Base-by-base conservation (phyloP, 805 yeast genomes). In the Cyberlindnera suaveolens region DNA sequence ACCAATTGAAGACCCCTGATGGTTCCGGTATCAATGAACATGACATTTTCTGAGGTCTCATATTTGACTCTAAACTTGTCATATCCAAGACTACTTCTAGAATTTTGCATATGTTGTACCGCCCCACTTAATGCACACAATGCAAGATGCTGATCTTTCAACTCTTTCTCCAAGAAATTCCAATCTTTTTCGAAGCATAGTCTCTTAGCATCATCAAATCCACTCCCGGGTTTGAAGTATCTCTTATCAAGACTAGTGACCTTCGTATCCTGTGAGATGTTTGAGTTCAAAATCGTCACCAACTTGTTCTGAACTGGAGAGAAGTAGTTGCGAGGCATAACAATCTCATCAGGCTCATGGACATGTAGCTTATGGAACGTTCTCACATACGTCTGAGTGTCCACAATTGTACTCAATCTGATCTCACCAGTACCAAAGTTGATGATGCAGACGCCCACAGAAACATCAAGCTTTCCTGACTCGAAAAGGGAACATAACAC, bases 331-430 rank as follows among this genome's bases (percentile, higher is more conserved):
- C 39, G 43, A 3, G 75, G 69, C 6, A 71, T 39, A 9, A 69
- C 43, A 5, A 71, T 57, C 27, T 65, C 70, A 3, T 64, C 50
- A 0, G 69, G 70, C 10, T 56, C 51, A 36, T 55, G 57, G 1
- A 70, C 54, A 16, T 61, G 62, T 1, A 71, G 40, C 44, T 67
- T 67, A 45, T 73, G 71, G 8, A 73, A 52, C 0, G 75, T 68
- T 36, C 75, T 55, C 3, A 71, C 70, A 43, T 61, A 71, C 0
- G 75, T 71, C 47, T 67, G 75, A 0, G 77, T 66, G 48, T 73
- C 78, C 16, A 63, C 54, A 13, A 66, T 57, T 13, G 63, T 65
- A 13, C 70, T 61, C 16, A 69, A 41, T 2, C 57, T 57, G 44
- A 72, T 43, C 31, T 59, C 64, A 4, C 74, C 75, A 0, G 70